These are phyloP conservation scores for Lentinula aciculospora DNA, from an alignment of 768 basidiomycete genomes.

Conservation along the genomic window DNA sequence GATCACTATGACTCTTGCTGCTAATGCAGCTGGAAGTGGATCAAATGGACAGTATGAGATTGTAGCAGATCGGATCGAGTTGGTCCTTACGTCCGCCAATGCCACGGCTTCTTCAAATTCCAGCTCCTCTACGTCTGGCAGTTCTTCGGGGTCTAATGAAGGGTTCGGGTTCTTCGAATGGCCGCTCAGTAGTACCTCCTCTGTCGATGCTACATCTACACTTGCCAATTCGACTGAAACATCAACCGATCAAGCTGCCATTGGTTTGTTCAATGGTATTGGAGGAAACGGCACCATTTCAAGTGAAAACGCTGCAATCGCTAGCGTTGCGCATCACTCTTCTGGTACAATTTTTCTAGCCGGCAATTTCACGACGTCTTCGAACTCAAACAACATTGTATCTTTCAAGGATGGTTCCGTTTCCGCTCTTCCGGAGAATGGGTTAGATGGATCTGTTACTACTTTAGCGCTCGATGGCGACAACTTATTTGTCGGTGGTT, in stretches of 20 bases:
- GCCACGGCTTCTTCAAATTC: conserved; percentile 25
- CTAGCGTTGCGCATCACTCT: conserved; percentile 57
- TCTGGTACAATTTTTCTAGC: conserved; percentile 68
- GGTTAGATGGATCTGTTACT: conserved; percentile 76
- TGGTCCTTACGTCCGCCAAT: conserved; percentile 65
- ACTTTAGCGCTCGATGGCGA: conserved; percentile 60
- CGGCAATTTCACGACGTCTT: conserved; percentile 65
- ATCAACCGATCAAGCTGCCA: conserved; percentile 53
- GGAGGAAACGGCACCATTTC: conserved; percentile 38
- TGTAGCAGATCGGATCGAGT: conserved; percentile 82
- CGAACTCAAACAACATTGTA: conserved; percentile 68
- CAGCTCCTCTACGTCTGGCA: conserved; percentile 25
- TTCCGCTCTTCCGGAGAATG: conserved; percentile 48
- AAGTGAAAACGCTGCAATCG: conserved; percentile 34
- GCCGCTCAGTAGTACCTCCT: conserved; percentile 43
- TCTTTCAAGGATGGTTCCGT: conserved; percentile 59
- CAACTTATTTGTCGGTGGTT: conserved; percentile 80
- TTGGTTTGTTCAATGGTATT: conserved; percentile 56
- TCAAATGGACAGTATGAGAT: conserved; percentile 68
- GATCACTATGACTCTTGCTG: conserved; percentile 69
- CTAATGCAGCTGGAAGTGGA: conserved; percentile 56
- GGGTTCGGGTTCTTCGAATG: conserved; percentile 92
- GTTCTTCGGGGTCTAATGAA: conserved; percentile 25
- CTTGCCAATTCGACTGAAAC: conserved; percentile 73
- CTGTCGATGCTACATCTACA: conserved; percentile 52